phyloP scores from a whole-genome alignment of 129 eudicot genomes.

The Erigeron canadensis region DNA sequence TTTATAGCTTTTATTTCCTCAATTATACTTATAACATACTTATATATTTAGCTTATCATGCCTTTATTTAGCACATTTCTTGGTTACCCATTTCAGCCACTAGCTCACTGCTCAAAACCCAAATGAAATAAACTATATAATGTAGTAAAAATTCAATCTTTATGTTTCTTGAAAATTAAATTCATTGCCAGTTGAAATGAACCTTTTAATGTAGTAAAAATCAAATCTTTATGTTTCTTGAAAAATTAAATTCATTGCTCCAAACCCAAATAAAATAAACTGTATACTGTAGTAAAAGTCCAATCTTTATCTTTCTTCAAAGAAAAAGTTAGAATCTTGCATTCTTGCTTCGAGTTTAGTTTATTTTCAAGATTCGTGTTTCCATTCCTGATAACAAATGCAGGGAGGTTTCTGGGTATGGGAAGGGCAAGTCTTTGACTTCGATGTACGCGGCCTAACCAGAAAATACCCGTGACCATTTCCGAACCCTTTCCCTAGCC shows the following conservation, averaged over 20 bases:
- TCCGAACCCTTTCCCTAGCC: no score
- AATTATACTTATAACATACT: neutral
- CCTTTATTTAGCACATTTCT: neutral
- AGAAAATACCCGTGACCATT: no score
- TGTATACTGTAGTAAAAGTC: neutral
- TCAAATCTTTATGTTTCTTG: constrained; percentile 17
- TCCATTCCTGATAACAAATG: neutral
- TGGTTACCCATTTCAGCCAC: constrained; percentile 23
- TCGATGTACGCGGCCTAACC: no score
- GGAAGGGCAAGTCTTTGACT: no score
- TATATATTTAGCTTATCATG: neutral
- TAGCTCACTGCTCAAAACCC: neutral
- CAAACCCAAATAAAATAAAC: neutral
- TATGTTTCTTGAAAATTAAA: constrained; percentile 1
- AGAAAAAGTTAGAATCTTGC: constrained; percentile 17
- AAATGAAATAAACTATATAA: neutral
- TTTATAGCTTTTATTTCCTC: neutral
- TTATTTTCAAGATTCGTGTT: constrained; percentile 13
- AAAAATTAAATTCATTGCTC: neutral
- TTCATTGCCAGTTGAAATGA: no score
- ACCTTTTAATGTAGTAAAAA: neutral
- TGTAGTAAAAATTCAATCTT: constrained; percentile 13
- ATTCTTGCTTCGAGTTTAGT: constrained; percentile 20
- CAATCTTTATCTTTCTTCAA: constrained; percentile 17
- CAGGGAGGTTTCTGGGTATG: no score